Conservation (phyloP, 331 rosid species). For the Ulmus americana region DNA sequence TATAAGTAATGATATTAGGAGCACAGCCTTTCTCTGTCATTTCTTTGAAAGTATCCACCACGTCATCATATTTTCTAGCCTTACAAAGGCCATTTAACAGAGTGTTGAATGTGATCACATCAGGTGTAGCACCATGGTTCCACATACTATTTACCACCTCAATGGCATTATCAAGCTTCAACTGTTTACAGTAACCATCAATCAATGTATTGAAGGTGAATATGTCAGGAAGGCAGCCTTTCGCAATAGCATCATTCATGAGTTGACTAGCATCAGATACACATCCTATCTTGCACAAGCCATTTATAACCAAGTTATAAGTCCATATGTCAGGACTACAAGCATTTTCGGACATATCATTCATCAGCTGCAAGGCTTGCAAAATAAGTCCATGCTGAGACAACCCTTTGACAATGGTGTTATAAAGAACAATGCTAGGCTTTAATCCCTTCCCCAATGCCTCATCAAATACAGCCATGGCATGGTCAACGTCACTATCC, state of each 20-base stretch:
- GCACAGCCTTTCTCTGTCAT: conserved; percentile 64
- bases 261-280: conserved; percentile 63
- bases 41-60: conserved; percentile 56
- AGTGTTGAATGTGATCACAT: conserved; percentile 82
- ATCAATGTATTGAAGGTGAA: conserved; percentile 76
- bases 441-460: conserved; percentile 54
- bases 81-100: conserved; percentile 86
- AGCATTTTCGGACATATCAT: conserved; percentile 66
- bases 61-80: conserved; percentile 55
- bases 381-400: conserved; percentile 68
- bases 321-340: conserved; percentile 72
- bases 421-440: conserved; percentile 64
- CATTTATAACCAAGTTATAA: conserved; percentile 63
- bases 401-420: conserved; percentile 72
- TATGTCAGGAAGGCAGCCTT: conserved; percentile 76
- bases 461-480: conserved; percentile 56
- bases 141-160: conserved; percentile 62
- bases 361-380: conserved; percentile 75
- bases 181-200: conserved; percentile 76
- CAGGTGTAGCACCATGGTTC: conserved; percentile 74
- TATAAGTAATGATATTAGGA: conserved; percentile 62
- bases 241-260: conserved; percentile 57
- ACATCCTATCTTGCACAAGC: conserved; percentile 89
- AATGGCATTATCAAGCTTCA: conserved; percentile 55
- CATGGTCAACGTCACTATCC: conserved; percentile 66